Base-by-base conservation (phyloP, 2,329 filamentous ascomycete genomes). In the Paraphaeosphaeria minitans region DNA sequence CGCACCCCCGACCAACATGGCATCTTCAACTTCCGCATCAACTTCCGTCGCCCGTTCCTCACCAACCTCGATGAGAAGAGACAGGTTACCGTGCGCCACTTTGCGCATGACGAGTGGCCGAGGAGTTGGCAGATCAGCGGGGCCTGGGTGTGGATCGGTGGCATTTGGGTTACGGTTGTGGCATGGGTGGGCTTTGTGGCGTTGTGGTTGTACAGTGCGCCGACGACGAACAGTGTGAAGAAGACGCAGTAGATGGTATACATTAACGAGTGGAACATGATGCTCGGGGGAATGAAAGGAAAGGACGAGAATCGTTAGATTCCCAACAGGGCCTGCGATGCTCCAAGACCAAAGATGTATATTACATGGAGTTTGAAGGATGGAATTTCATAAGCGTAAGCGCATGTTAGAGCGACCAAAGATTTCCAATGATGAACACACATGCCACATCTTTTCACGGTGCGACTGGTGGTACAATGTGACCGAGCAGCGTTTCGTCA, bases 11-110 rank as follows among this genome's bases (percentile, higher is more conserved):
- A 99, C 77, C 95, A 99, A 80, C 95, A 99, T 81, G 95, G 95
- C 75, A 97, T 99, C 80, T 99, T 98, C 85, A 96, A 96, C 81
- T 98, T 99, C 85, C 87, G 89, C 75, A 85, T 98, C 78, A 96
- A 97, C 84, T 97, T 98, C 85, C 96, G 96, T 83, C 88, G 95
- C 7, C 93, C 94, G 1, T 96, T 97, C 83, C 80, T 96, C 67
- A 95, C 88, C 71, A 90, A 88, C 75, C 77, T 99, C 54, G 93
- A 97, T 75, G 93, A 97, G 82, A 98, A 98, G 87, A 86, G 89
- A 68, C 95, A 94, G 22, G 93, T 98, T 54, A 96, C 93, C 0
- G 92, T 99, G 33, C 87, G 95, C 48, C 95, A 99, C 82, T 95
- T 97, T 80, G 95, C 95, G 8, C 95, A 99, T 82, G 89, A 99